Conservation (phyloP, 495 filamentous ascomycete genomes). For the Talaromyces stipitatus region DNA sequence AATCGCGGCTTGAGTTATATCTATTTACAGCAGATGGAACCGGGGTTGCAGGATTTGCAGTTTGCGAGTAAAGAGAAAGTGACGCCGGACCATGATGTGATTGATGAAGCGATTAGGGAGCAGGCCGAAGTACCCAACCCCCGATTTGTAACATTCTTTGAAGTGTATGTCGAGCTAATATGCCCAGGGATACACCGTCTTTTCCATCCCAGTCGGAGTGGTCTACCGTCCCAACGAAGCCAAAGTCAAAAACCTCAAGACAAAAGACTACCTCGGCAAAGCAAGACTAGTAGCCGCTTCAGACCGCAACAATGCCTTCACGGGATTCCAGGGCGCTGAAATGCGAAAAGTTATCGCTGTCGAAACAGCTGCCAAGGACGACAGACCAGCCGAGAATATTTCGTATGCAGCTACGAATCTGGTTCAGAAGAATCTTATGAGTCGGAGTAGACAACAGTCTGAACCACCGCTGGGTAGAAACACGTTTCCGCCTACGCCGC, state of each 20-base stretch:
- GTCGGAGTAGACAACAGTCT: conserved; percentile 70
- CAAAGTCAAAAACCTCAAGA: conserved; percentile 96
- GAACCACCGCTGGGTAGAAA: conserved; percentile 81
- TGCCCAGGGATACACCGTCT: conserved; percentile 88
- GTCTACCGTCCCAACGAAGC: conserved; percentile 93
- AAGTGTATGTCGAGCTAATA: conserved; percentile 6
- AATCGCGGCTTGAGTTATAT: conserved; percentile 97
- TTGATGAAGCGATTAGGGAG: conserved; percentile 91
- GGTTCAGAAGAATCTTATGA: conserved; percentile 73
- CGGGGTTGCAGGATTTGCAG: conserved; percentile 83
- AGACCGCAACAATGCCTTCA: conserved; percentile 67
- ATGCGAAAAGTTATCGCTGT: conserved; percentile 47
- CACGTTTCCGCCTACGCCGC: conserved; percentile 91
- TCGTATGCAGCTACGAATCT: conserved; percentile 88
- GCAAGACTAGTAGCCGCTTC: conserved; percentile 89
- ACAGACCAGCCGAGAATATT: conserved; percentile 68
- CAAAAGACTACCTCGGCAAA: conserved; percentile 95
- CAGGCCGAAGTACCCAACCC: conserved; percentile 68
- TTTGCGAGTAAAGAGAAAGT: conserved; percentile 96
- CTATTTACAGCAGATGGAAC: conserved; percentile 83
- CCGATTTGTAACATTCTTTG: background rate
- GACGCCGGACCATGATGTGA: conserved; percentile 91
- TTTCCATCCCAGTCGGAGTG: conserved; percentile 94
- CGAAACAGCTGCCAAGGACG: conserved; percentile 48
- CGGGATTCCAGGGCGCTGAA: conserved; percentile 68